These are phyloP conservation scores for Kluyveromyces sp. DNA, from an alignment of 1,139 yeast species.

Conservation along the genomic window DNA sequence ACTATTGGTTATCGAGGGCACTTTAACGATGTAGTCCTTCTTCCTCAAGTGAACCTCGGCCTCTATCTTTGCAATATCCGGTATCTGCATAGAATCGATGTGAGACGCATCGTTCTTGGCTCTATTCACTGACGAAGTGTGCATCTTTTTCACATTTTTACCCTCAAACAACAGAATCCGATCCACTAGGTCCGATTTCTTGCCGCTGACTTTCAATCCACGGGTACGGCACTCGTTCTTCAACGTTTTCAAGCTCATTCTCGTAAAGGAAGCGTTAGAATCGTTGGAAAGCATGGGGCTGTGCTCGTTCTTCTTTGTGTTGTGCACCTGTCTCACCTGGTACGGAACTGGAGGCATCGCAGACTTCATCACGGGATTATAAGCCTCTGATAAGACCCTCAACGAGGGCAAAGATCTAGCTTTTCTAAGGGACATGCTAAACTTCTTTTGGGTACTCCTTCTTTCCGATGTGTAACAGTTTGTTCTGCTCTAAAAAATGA, in stretches of 20 bases:
- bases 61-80: conserved; percentile 12
- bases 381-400: conserved; percentile 19
- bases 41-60: conserved; percentile 31
- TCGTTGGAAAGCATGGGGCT: conserved; percentile 31
- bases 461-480: too few species aligned
- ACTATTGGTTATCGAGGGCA: conserved; percentile 46
- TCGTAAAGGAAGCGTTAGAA: conserved; percentile 25
- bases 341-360: conserved; percentile 5
- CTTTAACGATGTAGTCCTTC: conserved; percentile 44
- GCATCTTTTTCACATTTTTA: neutral
- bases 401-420: conserved; percentile 35
- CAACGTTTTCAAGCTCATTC: conserved; percentile 44
- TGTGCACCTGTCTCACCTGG: conserved; percentile 35
- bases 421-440: conserved; percentile 23
- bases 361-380: conserved; percentile 3
- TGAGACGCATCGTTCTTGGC: conserved; percentile 7
- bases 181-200: conserved; percentile 47
- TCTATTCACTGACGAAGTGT: neutral
- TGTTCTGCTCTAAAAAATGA: neutral
- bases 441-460: neutral
- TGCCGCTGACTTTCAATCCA: conserved; percentile 51
- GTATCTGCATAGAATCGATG: conserved; percentile 12
- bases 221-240: conserved; percentile 49
- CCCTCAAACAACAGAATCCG: conserved; percentile 32
- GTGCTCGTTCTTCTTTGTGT: conserved; percentile 35